These are phyloP conservation scores for Geum urbanum DNA, from an alignment of 306 rosid genomes.

Conservation along the genomic window DNA sequence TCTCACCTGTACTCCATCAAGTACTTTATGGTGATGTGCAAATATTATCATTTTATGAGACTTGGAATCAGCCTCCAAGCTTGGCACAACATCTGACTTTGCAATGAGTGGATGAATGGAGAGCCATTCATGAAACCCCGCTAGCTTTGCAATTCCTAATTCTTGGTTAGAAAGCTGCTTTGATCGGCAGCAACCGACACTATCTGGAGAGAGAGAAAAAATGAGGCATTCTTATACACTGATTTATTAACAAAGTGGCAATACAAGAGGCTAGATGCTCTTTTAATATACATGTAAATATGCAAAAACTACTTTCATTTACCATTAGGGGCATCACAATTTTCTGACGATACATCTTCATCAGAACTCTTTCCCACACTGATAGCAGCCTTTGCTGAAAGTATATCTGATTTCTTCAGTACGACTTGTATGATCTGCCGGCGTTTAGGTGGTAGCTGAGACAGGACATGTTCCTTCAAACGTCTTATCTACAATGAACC, in stretches of 20 bases:
- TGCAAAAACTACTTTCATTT: slow-evolving; percentile 14
- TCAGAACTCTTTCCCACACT: slow-evolving; percentile 31
- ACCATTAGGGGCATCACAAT: slow-evolving; percentile 58
- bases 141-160: slow-evolving; percentile 83
- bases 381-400: slow-evolving; percentile 75
- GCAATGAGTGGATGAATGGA: slow-evolving; percentile 73
- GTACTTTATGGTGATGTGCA: slow-evolving; percentile 94
- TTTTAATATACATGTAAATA: background rate
- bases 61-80: slow-evolving; percentile 33
- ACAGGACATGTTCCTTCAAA: slow-evolving; percentile 80
- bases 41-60: slow-evolving; percentile 83
- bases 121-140: slow-evolving; percentile 88
- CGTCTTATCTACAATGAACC: slow-evolving; percentile 71
- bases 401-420: slow-evolving; percentile 66
- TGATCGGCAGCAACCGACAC: slow-evolving; percentile 19
- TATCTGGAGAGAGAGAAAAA: slow-evolving; percentile 25
- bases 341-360: slow-evolving; percentile 38
- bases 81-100: slow-evolving; percentile 45
- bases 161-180: slow-evolving; percentile 74
- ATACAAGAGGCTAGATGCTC: background rate
- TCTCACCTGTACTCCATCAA: slow-evolving; percentile 80
- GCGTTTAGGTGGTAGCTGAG: slow-evolving; percentile 87
- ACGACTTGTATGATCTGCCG: slow-evolving; percentile 73
- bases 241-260: background rate
- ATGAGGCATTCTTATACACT: background rate